A percentile compares a stretch with the other conserved stretches of the same genome.
These are phyloP conservation scores for Thymus mandschuricus DNA, from an alignment of 257 asterid genomes.

Conservation along the genomic window DNA sequence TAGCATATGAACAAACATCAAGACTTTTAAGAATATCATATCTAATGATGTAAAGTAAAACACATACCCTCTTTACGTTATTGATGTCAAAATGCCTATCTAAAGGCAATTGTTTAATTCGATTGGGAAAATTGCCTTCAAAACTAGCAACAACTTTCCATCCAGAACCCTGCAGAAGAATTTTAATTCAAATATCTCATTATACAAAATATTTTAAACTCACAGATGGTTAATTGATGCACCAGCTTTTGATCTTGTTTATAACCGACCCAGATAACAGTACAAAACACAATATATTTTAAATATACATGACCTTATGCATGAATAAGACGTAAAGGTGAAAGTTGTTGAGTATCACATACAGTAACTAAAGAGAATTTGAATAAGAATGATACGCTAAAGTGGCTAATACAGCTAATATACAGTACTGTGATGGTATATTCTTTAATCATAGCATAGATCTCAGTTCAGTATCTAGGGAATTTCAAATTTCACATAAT, in stretches of 20 bases:
- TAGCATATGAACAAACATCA: conserved; percentile 4
- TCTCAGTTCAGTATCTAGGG: not conserved
- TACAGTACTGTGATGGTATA: too few species aligned
- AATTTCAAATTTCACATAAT: not conserved
- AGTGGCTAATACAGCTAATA: too few species aligned
- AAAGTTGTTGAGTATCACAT: not conserved
- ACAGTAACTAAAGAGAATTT: not conserved
- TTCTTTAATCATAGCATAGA: not conserved
- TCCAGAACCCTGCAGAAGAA: conserved; percentile 77
- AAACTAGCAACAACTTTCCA: conserved; percentile 99
- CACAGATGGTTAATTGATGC: too few species aligned
- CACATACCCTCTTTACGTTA: conserved; percentile 81
- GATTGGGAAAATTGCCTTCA: conserved; percentile 95
- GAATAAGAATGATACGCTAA: not conserved
- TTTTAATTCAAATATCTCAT: not conserved
- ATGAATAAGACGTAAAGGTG: not conserved
- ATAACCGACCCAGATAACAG: too few species aligned
- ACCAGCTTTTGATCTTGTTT: too few species aligned
- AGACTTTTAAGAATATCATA: not conserved
- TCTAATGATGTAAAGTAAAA: not conserved
- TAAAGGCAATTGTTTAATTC: conserved; percentile 93
- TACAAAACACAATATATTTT: too few species aligned
- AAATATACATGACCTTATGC: not conserved
- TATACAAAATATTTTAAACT: too few species aligned
- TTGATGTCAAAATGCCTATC: conserved; percentile 90